phyloP scores from a whole-genome alignment of 1,284 basidiomycete species.

The Puccinia polysora region DNA sequence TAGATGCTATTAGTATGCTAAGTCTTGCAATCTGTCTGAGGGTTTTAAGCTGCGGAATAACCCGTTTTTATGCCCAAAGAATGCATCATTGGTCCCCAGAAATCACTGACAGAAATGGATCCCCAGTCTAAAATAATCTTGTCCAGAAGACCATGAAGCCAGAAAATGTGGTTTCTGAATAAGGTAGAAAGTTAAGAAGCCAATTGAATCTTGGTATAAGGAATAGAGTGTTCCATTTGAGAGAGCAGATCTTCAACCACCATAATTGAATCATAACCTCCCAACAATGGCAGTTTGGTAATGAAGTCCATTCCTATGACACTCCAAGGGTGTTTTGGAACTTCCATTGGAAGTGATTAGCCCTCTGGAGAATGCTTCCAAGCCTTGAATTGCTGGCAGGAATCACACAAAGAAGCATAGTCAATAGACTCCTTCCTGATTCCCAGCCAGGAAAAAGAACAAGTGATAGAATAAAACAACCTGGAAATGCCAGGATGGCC shows the following conservation, averaged over 20 bases:
- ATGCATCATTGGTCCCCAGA: background rate
- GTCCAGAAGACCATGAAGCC: background rate
- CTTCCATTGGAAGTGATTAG: background rate
- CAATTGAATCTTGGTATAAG: background rate
- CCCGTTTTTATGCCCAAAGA: background rate
- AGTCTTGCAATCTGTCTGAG: constrained; percentile 7
- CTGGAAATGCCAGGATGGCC: constrained; percentile 11
- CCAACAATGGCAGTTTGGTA: background rate
- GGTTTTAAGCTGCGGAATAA: constrained; percentile 18
- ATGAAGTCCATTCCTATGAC: constrained; percentile 29
- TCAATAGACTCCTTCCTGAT: background rate
- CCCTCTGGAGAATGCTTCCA: background rate
- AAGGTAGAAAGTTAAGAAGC: background rate
- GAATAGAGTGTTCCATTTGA: constrained; percentile 14
- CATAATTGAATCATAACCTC: constrained; percentile 23
- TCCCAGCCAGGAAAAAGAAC: constrained; percentile 10
- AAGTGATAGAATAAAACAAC: background rate
- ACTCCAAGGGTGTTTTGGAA: constrained; percentile 20
- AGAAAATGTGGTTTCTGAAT: background rate
- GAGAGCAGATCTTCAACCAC: constrained; percentile 5
- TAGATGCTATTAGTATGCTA: constrained; percentile 11
- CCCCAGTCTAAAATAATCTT: background rate
- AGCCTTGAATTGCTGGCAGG: background rate
- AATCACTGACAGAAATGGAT: background rate
- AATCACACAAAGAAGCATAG: constrained; percentile 9